A percentile compares a stretch with the other conserved stretches of the same genome.
phyloP scores from a whole-genome alignment of 345 rosid species.

The Passiflora organensis region DNA sequence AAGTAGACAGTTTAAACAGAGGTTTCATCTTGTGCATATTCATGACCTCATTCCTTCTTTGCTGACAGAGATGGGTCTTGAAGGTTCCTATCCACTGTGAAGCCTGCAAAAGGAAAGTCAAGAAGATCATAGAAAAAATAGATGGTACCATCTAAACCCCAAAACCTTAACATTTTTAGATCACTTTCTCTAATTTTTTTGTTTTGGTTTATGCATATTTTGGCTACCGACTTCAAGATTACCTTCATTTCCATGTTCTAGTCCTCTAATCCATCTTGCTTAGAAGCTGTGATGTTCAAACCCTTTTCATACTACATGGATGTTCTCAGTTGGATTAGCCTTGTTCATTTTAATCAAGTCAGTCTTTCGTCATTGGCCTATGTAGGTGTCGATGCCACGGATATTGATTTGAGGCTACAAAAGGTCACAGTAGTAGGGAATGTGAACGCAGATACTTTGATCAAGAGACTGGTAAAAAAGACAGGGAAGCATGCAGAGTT shows the following conservation, averaged over 20 bases:
- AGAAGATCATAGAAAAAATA: slow-evolving; percentile 14
- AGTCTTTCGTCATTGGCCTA: too few species aligned
- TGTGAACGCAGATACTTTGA: slow-evolving; percentile 29
- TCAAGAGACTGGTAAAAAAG: slow-evolving; percentile 19
- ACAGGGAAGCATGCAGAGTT: slow-evolving; percentile 28
- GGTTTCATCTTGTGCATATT: neutral
- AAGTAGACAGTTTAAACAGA: neutral
- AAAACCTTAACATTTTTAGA: neutral
- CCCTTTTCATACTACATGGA: too few species aligned
- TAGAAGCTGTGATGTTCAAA: too few species aligned
- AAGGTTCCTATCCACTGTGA: slow-evolving; percentile 28
- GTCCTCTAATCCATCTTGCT: too few species aligned
- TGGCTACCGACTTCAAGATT: neutral
- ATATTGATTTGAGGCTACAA: slow-evolving; percentile 34
- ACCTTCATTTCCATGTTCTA: neutral
- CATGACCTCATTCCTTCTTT: neutral
- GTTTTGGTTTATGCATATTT: too few species aligned
- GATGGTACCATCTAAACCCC: slow-evolving; percentile 11
- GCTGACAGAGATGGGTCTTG: slow-evolving; percentile 22
- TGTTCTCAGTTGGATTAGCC: too few species aligned
- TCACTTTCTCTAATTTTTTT: neutral
- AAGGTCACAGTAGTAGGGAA: slow-evolving; percentile 31
- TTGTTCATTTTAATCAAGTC: too few species aligned
- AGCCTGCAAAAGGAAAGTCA: slow-evolving; percentile 29
- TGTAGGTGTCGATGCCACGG: slow-evolving; percentile 30